phyloP scores from a whole-genome alignment of 2,329 filamentous ascomycete genomes.

The Talaromyces sp. region DNA sequence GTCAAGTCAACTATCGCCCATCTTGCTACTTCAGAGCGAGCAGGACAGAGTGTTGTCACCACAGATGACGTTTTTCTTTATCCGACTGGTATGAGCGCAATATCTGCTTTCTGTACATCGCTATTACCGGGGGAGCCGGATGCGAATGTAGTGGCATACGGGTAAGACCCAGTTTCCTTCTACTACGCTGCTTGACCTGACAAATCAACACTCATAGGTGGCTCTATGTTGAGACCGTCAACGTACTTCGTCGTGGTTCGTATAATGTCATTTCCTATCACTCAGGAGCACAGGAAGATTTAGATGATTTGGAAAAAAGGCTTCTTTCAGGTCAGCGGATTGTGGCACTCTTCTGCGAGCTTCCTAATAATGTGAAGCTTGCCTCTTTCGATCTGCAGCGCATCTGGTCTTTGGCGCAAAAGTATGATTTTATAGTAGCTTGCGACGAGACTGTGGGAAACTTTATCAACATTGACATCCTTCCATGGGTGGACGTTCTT shows the following conservation, averaged over 20 bases:
- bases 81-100: too few relatives aligned
- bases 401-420: conserved; percentile 47
- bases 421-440: conserved; percentile 36
- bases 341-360: conserved; percentile 53
- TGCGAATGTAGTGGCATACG: too few relatives aligned
- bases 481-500: conserved; percentile 53
- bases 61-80: too few relatives aligned
- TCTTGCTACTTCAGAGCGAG: too few relatives aligned
- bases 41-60: too few relatives aligned
- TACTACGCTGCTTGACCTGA: too few relatives aligned
- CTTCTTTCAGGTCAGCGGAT: not conserved
- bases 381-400: conserved; percentile 45
- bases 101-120: too few relatives aligned
- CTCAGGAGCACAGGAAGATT: not conserved
- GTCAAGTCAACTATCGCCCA: too few relatives aligned
- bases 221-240: not conserved
- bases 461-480: conserved; percentile 49
- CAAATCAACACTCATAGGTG: too few relatives aligned
- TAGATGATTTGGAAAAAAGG: not conserved
- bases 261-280: not conserved
- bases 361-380: conserved; percentile 53
- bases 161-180: too few relatives aligned
- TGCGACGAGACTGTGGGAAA: conserved; percentile 44
- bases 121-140: too few relatives aligned
- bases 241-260: not conserved